Evolutionary conservation across 345 rosid genomes (phyloP).

Genomic region (Pugionium cornutum): DNA sequence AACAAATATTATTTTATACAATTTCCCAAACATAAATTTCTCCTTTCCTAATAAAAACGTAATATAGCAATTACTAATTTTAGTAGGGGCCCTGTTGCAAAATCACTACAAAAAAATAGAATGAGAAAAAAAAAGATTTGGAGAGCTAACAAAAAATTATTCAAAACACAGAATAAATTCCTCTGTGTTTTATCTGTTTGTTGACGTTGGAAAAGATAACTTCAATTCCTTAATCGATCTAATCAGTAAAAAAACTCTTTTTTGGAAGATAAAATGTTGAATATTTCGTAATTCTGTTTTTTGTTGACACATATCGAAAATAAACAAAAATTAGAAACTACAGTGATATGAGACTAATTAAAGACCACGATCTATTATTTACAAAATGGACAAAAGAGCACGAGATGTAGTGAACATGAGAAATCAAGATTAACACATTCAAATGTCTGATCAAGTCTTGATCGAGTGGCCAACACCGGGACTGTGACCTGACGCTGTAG

Average conservation of each 20-base stretch:
- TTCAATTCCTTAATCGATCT: too few relatives aligned
- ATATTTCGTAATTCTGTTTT: background rate
- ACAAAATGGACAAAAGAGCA: conserved; percentile 16
- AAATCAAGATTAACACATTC: background rate
- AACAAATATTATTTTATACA: too few relatives aligned
- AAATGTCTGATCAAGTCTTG: conserved; percentile 25
- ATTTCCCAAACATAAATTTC: too few relatives aligned
- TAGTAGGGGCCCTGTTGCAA: too few relatives aligned
- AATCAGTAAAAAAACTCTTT: too few relatives aligned
- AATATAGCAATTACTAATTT: too few relatives aligned
- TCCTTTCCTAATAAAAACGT: too few relatives aligned
- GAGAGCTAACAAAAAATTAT: too few relatives aligned
- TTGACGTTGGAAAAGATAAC: too few relatives aligned
- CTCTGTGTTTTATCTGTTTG: background rate
- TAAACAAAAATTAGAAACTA: background rate
- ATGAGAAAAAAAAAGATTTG: too few relatives aligned
- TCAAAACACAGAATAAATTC: background rate
- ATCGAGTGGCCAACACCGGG: conserved; percentile 54
- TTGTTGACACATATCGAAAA: too few relatives aligned
- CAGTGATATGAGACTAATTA: background rate
- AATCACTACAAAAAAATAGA: too few relatives aligned
- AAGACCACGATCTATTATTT: conserved; percentile 13
- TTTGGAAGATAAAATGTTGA: background rate
- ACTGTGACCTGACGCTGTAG: conserved; percentile 50
- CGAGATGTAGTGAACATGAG: background rate